Evolutionary conservation across 176 grass and related monocot species (phyloP).

Genomic region (Hordeum marinum): DNA sequence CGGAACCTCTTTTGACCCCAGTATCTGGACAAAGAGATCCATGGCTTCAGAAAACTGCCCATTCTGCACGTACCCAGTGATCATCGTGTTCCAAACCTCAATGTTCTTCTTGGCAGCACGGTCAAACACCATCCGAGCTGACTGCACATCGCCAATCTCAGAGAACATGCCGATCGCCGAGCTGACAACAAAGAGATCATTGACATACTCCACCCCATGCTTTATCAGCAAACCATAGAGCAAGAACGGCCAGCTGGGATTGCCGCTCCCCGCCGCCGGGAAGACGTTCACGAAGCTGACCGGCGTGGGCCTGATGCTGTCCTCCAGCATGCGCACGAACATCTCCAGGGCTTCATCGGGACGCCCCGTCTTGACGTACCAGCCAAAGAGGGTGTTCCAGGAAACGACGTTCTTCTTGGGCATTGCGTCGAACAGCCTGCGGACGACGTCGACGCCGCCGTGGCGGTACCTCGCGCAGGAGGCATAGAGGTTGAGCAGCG

Average conservation of each 20-base stretch:
- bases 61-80: conserved; percentile 76
- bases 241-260: conserved; percentile 23
- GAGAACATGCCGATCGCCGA: conserved; percentile 63
- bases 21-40: conserved; percentile 50
- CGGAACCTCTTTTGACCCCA: conserved; percentile 39
- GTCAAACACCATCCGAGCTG: conserved; percentile 56
- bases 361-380: conserved; percentile 60
- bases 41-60: conserved; percentile 50
- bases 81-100: conserved; percentile 96
- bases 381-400: conserved; percentile 75
- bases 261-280: background rate
- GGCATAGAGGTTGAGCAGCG: conserved; percentile 90
- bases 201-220: conserved; percentile 54
- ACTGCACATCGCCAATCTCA: conserved; percentile 34
- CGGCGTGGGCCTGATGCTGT: conserved; percentile 49
- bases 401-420: conserved; percentile 65
- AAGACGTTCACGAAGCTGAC: conserved; percentile 74
- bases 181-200: conserved; percentile 72
- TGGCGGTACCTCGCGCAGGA: conserved; percentile 7
- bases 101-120: conserved; percentile 56
- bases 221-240: conserved; percentile 75
- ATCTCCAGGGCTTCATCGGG: conserved; percentile 45
- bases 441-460: conserved; percentile 30
- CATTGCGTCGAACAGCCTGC: conserved; percentile 71
- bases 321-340: conserved; percentile 56